These are phyloP conservation scores for Aspergillus heteromorphus DNA, from an alignment of 495 filamentous ascomycete genomes.

Conservation along the genomic window DNA sequence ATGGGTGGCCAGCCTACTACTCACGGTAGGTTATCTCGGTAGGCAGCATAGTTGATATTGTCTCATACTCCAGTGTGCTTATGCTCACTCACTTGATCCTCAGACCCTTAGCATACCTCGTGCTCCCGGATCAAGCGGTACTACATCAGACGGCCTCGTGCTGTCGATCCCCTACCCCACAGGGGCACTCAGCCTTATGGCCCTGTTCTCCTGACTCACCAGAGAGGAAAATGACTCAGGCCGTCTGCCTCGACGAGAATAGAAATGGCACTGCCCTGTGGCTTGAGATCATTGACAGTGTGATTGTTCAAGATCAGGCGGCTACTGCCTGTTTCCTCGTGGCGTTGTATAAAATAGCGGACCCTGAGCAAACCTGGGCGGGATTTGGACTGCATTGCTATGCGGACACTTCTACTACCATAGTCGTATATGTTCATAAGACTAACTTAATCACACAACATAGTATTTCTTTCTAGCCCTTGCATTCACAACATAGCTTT, in stretches of 20 bases:
- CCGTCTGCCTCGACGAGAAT: background rate
- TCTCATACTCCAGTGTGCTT: too few relatives aligned
- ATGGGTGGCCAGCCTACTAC: too few relatives aligned
- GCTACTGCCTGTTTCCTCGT: background rate
- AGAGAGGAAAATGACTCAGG: slow-evolving; percentile 16
- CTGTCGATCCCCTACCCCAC: slow-evolving; percentile 2
- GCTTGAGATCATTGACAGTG: slow-evolving; percentile 9
- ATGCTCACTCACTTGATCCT: too few relatives aligned
- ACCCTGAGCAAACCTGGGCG: background rate
- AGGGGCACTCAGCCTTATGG: slow-evolving; percentile 1
- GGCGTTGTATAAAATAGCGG: slow-evolving; percentile 3
- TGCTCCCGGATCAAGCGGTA: too few relatives aligned
- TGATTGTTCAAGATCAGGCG: slow-evolving; percentile 13
- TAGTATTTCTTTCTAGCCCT: background rate
- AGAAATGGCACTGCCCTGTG: slow-evolving; percentile 15
- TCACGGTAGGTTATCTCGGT: too few relatives aligned
- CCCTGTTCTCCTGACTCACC: slow-evolving; percentile 17
- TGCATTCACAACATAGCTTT: background rate
- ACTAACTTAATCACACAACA: background rate
- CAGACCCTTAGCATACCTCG: too few relatives aligned
- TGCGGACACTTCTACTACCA: background rate
- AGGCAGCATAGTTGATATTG: too few relatives aligned
- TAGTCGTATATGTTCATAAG: background rate
- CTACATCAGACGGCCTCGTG: background rate
- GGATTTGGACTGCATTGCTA: background rate